These are phyloP conservation scores for Vitellaria paradoxa DNA, from an alignment of 179 eudicot genomes.

Conservation along the genomic window DNA sequence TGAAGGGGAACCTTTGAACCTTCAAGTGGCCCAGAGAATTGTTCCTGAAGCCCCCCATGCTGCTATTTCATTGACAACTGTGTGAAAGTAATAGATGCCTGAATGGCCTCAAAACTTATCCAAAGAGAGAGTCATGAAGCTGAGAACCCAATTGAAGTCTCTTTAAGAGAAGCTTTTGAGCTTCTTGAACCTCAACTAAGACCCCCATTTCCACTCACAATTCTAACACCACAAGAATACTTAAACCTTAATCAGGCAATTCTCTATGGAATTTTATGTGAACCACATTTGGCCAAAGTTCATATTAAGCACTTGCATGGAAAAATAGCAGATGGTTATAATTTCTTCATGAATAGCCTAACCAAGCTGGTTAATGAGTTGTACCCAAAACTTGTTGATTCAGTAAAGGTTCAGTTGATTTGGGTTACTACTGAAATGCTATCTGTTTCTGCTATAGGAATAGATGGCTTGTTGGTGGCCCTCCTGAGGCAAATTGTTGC, in stretches of 20 bases:
- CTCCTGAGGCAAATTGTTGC: constrained; percentile 78
- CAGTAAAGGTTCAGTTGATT: constrained; percentile 54
- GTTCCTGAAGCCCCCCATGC: background rate
- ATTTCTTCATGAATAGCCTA: constrained; percentile 43
- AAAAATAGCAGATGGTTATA: constrained; percentile 71
- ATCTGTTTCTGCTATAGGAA: constrained; percentile 61
- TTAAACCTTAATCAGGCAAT: constrained; percentile 55
- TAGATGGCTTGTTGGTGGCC: constrained; percentile 61
- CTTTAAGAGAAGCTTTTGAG: constrained; percentile 58
- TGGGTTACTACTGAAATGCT: constrained; percentile 68
- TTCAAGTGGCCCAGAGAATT: background rate
- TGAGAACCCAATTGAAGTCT: constrained; percentile 45
- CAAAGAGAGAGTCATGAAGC: constrained; percentile 44
- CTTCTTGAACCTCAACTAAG: constrained; percentile 45
- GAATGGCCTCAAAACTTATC: constrained; percentile 59
- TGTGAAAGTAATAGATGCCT: background rate
- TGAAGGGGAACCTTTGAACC: background rate
- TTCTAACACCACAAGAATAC: constrained; percentile 52
- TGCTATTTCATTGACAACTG: background rate
- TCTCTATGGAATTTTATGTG: constrained; percentile 61
- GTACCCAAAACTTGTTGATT: constrained; percentile 52
- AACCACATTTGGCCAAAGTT: constrained; percentile 46
- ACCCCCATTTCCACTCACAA: constrained; percentile 59
- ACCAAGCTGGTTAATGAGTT: constrained; percentile 53
- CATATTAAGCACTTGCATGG: constrained; percentile 76